A percentile compares a stretch with the other conserved stretches of the same genome.
Evolutionary conservation across 768 basidiomycete genomes (phyloP).

Genomic region (Rhodocollybia butyracea): DNA sequence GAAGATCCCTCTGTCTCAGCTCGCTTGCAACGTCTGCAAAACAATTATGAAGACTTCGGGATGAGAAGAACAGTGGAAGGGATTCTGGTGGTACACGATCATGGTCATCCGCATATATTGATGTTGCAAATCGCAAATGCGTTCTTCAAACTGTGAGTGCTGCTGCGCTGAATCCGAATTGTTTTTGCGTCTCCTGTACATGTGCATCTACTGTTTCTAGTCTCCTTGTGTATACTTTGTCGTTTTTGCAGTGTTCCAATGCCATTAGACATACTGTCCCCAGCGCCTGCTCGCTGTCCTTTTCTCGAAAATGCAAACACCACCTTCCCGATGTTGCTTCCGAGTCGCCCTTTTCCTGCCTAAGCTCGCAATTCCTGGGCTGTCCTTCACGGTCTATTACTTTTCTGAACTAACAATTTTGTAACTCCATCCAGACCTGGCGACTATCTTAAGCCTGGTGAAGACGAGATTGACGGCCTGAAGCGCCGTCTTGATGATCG

Average conservation of each 20-base stretch:
- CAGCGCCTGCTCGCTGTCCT: too few relatives aligned
- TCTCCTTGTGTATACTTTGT: neutral
- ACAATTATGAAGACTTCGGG: constrained; percentile 96
- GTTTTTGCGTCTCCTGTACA: neutral
- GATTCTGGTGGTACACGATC: constrained; percentile 88
- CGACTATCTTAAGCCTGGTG: constrained; percentile 97
- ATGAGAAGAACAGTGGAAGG: constrained; percentile 96
- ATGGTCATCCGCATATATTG: constrained; percentile 95
- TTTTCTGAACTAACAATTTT: too few relatives aligned
- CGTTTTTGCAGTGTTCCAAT: too few relatives aligned
- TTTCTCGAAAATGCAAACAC: too few relatives aligned
- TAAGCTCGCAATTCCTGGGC: neutral
- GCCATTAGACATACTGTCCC: too few relatives aligned
- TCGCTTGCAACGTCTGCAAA: constrained; percentile 88
- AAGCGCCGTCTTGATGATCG: constrained; percentile 87
- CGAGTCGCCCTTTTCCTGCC: too few relatives aligned
- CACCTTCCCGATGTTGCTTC: too few relatives aligned
- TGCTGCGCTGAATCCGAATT: neutral
- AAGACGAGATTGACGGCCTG: constrained; percentile 89
- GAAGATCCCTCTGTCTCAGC: constrained; percentile 97
- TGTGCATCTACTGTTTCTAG: constrained; percentile 1
- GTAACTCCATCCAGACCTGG: constrained; percentile 88
- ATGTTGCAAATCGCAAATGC: constrained; percentile 99
- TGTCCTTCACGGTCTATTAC: neutral
- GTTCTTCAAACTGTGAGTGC: constrained; percentile 94